These are phyloP conservation scores for Fagus sylvatica DNA, from an alignment of 306 rosid genomes.

Conservation along the genomic window DNA sequence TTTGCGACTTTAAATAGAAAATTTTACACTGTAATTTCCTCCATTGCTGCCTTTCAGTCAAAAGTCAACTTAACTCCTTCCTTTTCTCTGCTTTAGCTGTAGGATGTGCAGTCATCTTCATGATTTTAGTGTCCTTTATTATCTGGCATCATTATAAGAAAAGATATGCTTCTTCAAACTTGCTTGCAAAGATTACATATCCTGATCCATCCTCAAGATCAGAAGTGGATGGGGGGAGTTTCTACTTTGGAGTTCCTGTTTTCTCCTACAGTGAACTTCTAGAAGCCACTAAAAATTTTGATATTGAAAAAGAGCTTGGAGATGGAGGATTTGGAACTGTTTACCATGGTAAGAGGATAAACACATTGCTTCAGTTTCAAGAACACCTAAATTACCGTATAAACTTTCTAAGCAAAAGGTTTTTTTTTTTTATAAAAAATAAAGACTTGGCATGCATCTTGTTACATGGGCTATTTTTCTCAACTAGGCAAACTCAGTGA, in stretches of 20 bases:
- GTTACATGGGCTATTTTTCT: conserved; percentile 25
- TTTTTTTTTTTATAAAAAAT: background rate
- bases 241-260: conserved; percentile 30
- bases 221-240: too few species aligned
- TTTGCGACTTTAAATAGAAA: too few species aligned
- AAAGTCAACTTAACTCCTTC: too few species aligned
- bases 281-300: conserved; percentile 45
- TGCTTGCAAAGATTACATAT: too few species aligned
- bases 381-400: background rate
- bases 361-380: background rate
- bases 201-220: too few species aligned
- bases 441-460: background rate
- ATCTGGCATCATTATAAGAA: too few species aligned
- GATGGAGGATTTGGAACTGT: conserved; percentile 51
- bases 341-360: conserved; percentile 15
- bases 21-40: too few species aligned
- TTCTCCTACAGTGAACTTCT: conserved; percentile 38
- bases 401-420: background rate
- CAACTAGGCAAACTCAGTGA: conserved; percentile 62
- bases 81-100: too few species aligned
- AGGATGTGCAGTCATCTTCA: too few species aligned
- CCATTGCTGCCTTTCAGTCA: too few species aligned
- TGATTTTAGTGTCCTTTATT: fast-evolving
- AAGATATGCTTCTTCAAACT: too few species aligned
- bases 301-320: conserved; percentile 39